Evolutionary conservation across 768 basidiomycete species (phyloP).

Genomic region (Lactifluus subvellereus): DNA sequence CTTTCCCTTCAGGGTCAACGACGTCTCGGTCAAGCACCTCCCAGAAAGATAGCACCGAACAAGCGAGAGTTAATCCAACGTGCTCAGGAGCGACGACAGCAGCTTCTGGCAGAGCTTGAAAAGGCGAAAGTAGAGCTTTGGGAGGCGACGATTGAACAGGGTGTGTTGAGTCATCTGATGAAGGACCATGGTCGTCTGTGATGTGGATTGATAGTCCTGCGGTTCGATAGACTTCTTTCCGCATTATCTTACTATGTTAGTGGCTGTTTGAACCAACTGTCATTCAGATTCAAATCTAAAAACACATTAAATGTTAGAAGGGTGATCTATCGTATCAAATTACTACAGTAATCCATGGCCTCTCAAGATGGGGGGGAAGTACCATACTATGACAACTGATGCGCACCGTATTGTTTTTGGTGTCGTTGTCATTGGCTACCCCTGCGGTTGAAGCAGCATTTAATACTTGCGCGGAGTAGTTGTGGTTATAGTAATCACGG

Average conservation of each 20-base stretch:
- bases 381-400: too few relatives aligned
- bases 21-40: conserved; percentile 7
- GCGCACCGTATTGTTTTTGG: too few relatives aligned
- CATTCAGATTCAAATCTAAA: neutral
- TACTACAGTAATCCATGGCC: too few relatives aligned
- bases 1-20: conserved; percentile 25
- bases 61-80: conserved; percentile 45
- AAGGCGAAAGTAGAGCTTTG: conserved; percentile 61
- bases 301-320: neutral
- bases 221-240: neutral
- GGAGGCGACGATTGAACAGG: conserved; percentile 68
- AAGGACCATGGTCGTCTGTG: conserved; percentile 29
- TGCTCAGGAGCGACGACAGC: conserved; percentile 48
- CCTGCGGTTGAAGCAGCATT: too few relatives aligned
- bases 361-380: too few relatives aligned
- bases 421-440: too few relatives aligned
- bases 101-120: conserved; percentile 51
- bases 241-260: neutral
- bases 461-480: too few relatives aligned
- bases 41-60: conserved; percentile 25
- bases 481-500: too few relatives aligned
- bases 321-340: too few relatives aligned
- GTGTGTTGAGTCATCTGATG: conserved; percentile 47
- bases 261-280: neutral
- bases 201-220: neutral